phyloP scores from a whole-genome alignment of 495 filamentous ascomycete genomes.

The Aspergillus steynii region DNA sequence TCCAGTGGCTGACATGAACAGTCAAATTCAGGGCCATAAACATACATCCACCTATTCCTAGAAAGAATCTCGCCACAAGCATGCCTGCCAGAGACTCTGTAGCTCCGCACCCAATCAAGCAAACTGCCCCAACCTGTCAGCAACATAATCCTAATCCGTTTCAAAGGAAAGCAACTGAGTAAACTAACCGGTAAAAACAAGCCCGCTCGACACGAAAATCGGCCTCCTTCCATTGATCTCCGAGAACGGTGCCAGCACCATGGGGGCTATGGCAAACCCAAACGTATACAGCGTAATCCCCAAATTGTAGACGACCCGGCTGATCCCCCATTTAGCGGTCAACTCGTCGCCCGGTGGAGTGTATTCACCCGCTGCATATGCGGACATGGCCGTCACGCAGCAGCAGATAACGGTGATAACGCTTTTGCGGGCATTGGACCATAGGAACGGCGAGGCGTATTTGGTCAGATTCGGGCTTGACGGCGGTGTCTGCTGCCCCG shows the following conservation, averaged over 20 bases:
- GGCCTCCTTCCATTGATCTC: constrained; percentile 76
- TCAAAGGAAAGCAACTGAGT: not conserved
- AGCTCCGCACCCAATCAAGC: constrained; percentile 72
- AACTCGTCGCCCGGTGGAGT: constrained; percentile 61
- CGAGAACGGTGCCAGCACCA: constrained; percentile 80
- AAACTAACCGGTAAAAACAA: constrained; percentile 52
- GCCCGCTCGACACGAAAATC: constrained; percentile 66
- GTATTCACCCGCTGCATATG: constrained; percentile 75
- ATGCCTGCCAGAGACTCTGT: constrained; percentile 72
- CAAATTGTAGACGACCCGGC: constrained; percentile 57
- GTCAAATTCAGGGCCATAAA: constrained; percentile 14
- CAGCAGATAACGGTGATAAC: constrained; percentile 66
- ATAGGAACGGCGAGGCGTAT: constrained; percentile 64
- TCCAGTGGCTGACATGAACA: not conserved
- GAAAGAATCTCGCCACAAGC: constrained; percentile 75
- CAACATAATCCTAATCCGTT: not conserved
- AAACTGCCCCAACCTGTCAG: constrained; percentile 39
- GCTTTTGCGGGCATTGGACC: constrained; percentile 61
- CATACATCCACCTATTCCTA: constrained; percentile 67
- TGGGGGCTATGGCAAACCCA: constrained; percentile 77
- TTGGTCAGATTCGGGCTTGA: constrained; percentile 56
- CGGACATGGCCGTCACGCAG: constrained; percentile 67
- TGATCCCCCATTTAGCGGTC: constrained; percentile 54
- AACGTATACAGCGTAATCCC: constrained; percentile 77
- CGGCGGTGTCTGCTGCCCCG: constrained; percentile 33